Evolutionary conservation across 2,329 filamentous ascomycete genomes (phyloP).

Genomic region (Calonectria montana): DNA sequence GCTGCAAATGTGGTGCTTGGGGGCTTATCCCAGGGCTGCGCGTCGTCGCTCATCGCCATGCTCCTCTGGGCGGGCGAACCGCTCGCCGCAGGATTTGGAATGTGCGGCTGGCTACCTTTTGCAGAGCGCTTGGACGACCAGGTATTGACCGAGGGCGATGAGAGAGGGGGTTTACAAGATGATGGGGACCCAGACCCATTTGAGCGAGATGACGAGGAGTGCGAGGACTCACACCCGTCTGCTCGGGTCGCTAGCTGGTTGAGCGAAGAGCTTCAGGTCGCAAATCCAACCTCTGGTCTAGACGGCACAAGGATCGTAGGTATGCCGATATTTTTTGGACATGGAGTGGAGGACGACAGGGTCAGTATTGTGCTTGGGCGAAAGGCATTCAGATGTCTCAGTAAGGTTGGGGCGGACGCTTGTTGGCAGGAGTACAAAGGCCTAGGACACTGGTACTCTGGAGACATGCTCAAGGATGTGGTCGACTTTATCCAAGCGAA

Average conservation of each 20-base stretch:
- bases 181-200: neutral
- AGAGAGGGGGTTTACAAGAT: neutral
- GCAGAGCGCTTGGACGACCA: neutral
- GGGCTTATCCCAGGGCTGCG: neutral
- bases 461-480: neutral
- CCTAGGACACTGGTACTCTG: neutral
- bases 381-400: neutral
- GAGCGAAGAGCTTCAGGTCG: neutral
- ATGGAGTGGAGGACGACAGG: neutral
- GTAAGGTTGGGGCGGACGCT: neutral
- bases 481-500: neutral
- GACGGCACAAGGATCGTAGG: neutral
- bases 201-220: neutral
- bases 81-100: neutral
- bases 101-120: slow-evolving; percentile 3
- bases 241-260: neutral
- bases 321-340: neutral
- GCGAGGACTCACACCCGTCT: neutral
- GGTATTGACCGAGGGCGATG: neutral
- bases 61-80: neutral
- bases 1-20: neutral
- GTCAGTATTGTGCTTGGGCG: neutral
- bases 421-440: neutral
- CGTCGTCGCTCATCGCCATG: neutral
- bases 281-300: neutral